Base-by-base conservation (phyloP, 1,139 yeast species). In the Debaryomycetaceae sp. region DNA sequence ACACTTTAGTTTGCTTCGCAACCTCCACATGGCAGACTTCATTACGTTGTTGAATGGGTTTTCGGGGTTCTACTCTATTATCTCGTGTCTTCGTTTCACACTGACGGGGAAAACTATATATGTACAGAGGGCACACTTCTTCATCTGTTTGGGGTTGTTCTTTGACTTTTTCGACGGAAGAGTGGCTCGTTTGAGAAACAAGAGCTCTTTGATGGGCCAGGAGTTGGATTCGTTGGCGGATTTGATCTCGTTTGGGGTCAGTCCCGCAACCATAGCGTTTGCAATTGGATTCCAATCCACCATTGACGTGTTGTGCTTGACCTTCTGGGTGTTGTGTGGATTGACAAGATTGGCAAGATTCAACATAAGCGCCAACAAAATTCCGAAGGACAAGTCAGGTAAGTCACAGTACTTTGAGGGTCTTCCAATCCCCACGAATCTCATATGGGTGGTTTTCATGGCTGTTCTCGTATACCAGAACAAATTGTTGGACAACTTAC, bases 101-200 rank as follows among this genome's bases (percentile, higher is more conserved):
- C 72, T 83, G 42, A 87, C 95, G 1, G 79, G 80, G 9, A 71
- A 76, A 53, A 67, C 81, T 13, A 85, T 81, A 58, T 87, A 89
- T 65, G 84, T 89, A 34, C 90, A 86, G 68, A 77, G 97, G 56
- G 97, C 98, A 4, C 93, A 90, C 68, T 83, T 86, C 53, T 87
- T 91, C 65, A 88, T 89, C 39, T 78, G 88, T 17, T 73, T 91
- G 56, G 99, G 99, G 6, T 80, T 91, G 58, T 89, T 93, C 61
- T 91, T 91, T 63, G 99, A 93, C 66, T 90, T 93, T 63, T 86
- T 93, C 63, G 99, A 93, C 63, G 99, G 99, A 27, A 82, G 96
- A 58, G 99, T 93, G 6, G 99, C 99, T 5, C 79, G 99, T 57
- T 78, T 93, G 71, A 81, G 97, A 68, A 86, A 90, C 65, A 89